phyloP scores from a whole-genome alignment of 108 stramenopile species.

The Bacterosira constricta region DNA sequence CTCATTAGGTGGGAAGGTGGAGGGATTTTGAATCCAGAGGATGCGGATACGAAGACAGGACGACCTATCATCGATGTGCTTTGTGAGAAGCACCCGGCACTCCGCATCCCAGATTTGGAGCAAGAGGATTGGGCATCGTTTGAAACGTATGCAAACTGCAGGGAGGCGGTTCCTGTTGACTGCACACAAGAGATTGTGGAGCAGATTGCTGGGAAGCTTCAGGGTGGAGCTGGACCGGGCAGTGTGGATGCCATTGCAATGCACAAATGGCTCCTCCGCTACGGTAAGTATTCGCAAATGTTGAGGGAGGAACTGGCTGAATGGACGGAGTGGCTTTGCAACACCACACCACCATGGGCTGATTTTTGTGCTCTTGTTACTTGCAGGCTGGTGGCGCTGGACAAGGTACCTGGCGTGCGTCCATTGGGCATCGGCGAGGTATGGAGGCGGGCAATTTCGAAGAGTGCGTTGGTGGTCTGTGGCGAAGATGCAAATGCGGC shows the following conservation, averaged over 20 bases:
- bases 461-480: no score
- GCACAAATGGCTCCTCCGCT: slow-evolving; percentile 1
- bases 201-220: background rate
- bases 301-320: slow-evolving; percentile 11
- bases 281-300: background rate
- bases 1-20: no score
- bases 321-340: no score
- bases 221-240: background rate
- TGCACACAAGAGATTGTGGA: background rate
- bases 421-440: slow-evolving; percentile 44
- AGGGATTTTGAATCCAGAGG: background rate
- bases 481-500: no score
- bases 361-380: slow-evolving; percentile 8
- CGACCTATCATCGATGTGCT: slow-evolving; percentile 5
- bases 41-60: slow-evolving; percentile 11
- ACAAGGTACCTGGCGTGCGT: slow-evolving; percentile 47
- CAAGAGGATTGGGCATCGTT: background rate
- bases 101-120: background rate
- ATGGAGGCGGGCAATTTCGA: slow-evolving; percentile 32
- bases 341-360: background rate
- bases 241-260: background rate
- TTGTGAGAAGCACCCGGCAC: background rate
- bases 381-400: slow-evolving; percentile 40
- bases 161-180: background rate
- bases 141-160: background rate